A percentile compares a stretch with the other conserved stretches of the same genome.
Conservation (phyloP, 2,329 filamentous ascomycete species). For the Xylariaceae sp. region DNA sequence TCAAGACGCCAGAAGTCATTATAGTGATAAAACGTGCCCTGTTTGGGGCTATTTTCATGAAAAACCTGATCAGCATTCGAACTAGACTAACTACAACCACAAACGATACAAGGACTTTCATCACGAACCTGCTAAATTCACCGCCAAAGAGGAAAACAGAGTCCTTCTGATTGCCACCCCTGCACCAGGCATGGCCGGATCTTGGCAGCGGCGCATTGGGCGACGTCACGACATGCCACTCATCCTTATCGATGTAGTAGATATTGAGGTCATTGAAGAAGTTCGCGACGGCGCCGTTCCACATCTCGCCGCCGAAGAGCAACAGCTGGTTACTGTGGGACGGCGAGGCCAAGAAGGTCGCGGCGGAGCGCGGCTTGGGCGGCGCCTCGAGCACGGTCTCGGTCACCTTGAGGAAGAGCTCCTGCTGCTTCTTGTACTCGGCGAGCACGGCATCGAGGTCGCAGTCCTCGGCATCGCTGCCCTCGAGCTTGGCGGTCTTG, state of each 20-base stretch:
- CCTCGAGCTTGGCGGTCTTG: constrained; percentile 65
- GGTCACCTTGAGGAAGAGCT: constrained; percentile 89
- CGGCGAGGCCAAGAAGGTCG: constrained; percentile 78
- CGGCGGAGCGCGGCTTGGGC: constrained; percentile 72
- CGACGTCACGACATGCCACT: constrained; percentile 85
- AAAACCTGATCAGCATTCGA: constrained; percentile 9
- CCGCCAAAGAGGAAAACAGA: constrained; percentile 91
- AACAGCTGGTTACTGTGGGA: constrained; percentile 82
- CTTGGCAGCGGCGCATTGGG: constrained; percentile 88
- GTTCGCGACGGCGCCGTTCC: constrained; percentile 79
- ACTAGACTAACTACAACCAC: background rate
- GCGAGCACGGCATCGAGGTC: constrained; percentile 91
- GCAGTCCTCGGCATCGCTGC: constrained; percentile 85
- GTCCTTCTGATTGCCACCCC: constrained; percentile 73
- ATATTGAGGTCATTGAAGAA: constrained; percentile 64
- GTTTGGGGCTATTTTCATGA: constrained; percentile 16
- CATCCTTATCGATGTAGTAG: constrained; percentile 74
- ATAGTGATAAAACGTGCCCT: constrained; percentile 96
- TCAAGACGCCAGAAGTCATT: constrained; percentile 97
- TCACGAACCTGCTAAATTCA: constrained; percentile 72
- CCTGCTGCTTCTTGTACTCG: constrained; percentile 88
- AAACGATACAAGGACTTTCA: background rate
- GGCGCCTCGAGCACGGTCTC: constrained; percentile 67
- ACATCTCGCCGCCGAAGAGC: constrained; percentile 92
- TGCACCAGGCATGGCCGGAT: constrained; percentile 91